These are phyloP conservation scores for Tephrocybe sp. DNA, from an alignment of 768 basidiomycete species.

Conservation along the genomic window DNA sequence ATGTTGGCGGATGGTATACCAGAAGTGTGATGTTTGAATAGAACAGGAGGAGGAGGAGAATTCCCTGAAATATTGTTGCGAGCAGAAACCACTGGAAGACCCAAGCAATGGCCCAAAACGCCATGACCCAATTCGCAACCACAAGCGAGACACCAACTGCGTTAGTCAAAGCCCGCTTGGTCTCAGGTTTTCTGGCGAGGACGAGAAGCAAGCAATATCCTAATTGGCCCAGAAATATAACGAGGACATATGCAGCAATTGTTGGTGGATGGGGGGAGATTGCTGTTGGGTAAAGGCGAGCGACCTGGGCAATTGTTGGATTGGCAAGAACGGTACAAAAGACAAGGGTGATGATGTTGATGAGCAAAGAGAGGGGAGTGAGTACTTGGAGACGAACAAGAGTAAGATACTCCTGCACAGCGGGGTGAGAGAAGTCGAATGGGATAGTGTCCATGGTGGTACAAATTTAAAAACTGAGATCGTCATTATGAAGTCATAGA, in stretches of 20 bases:
- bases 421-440: constrained; percentile 59
- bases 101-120: constrained; percentile 78
- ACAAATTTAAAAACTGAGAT: neutral
- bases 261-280: constrained; percentile 65
- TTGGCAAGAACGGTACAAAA: constrained; percentile 68
- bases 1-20: constrained; percentile 65
- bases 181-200: constrained; percentile 69
- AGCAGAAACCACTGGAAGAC: constrained; percentile 75
- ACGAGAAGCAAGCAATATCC: constrained; percentile 85
- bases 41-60: constrained; percentile 68
- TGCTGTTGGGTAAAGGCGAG: constrained; percentile 55
- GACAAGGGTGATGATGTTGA: constrained; percentile 72
- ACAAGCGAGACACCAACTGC: constrained; percentile 82
- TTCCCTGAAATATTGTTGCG: constrained; percentile 70
- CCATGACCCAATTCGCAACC: constrained; percentile 78
- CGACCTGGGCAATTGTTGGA: constrained; percentile 56
- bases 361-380: constrained; percentile 80
- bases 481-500: constrained; percentile 3
- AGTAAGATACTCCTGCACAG: constrained; percentile 63
- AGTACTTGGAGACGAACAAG: constrained; percentile 81
- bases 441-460: constrained; percentile 55
- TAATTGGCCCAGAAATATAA: constrained; percentile 66
- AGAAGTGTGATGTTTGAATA: constrained; percentile 82
- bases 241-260: constrained; percentile 59
- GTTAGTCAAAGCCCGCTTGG: constrained; percentile 74